A percentile compares a stretch with the other conserved stretches of the same genome.
Evolutionary conservation across 768 basidiomycete species (phyloP).

Genomic region (Calocybe cyanea): DNA sequence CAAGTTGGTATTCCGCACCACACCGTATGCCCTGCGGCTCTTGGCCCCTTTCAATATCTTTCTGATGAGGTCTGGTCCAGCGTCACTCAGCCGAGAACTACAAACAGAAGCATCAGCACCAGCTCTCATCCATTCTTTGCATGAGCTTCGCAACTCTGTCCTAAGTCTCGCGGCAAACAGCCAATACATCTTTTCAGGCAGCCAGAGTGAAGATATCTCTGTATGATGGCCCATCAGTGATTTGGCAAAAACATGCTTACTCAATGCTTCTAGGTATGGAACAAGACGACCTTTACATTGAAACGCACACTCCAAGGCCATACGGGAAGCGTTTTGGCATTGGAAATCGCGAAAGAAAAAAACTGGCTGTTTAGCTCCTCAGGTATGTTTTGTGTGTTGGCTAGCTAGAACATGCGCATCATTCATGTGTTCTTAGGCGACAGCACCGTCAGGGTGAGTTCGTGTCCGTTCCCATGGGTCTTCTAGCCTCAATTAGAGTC

Average conservation of each 20-base stretch:
- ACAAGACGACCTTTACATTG: constrained; percentile 65
- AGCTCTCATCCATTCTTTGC: constrained; percentile 62
- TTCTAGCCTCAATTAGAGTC: not conserved
- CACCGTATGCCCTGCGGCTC: constrained; percentile 18
- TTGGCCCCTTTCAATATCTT: not conserved
- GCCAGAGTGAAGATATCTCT: constrained; percentile 72
- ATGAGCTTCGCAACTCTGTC: constrained; percentile 65
- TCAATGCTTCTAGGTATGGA: constrained; percentile 67
- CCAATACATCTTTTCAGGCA: constrained; percentile 76
- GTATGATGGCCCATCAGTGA: constrained; percentile 40
- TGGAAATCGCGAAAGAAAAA: constrained; percentile 72
- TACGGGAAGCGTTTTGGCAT: constrained; percentile 76
- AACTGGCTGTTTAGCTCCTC: constrained; percentile 90
- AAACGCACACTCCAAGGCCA: constrained; percentile 74
- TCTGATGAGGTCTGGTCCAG: constrained; percentile 27
- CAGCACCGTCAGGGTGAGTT: constrained; percentile 76
- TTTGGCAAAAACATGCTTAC: not conserved
- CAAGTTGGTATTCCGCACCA: constrained; percentile 15
- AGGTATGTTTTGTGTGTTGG: constrained; percentile 44
- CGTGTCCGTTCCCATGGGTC: not conserved
- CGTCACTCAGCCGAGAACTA: constrained; percentile 57
- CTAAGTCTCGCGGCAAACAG: constrained; percentile 73
- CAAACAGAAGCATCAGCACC: constrained; percentile 41
- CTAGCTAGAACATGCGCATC: not conserved
- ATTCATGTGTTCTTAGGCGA: constrained; percentile 51